Percentiles rank a stretch among this genome's conserved stretches.
These are phyloP conservation scores for Scorias spongiosa DNA, from an alignment of 2,329 filamentous ascomycete species.

Conservation along the genomic window DNA sequence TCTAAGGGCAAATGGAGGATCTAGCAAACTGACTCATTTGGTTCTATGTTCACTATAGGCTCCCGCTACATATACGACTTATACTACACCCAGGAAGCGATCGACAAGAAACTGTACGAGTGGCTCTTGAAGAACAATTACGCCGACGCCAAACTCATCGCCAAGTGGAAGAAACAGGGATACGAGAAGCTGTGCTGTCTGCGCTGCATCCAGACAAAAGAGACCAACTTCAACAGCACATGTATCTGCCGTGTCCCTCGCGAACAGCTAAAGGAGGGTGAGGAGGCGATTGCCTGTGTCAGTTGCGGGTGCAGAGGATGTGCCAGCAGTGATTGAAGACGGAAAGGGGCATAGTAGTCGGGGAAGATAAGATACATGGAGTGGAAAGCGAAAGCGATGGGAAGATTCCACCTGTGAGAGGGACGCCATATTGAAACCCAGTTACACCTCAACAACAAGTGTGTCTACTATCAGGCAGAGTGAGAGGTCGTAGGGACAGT, in stretches of 20 bases:
- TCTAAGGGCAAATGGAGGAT: not conserved
- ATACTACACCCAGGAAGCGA: constrained; percentile 95
- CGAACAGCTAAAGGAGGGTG: constrained; percentile 75
- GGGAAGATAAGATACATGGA: too few relatives aligned
- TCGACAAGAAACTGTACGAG: constrained; percentile 82
- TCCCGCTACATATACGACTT: constrained; percentile 90
- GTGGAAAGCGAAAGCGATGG: too few relatives aligned
- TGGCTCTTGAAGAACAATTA: constrained; percentile 95
- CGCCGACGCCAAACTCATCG: constrained; percentile 86
- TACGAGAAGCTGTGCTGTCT: constrained; percentile 98
- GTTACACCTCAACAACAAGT: too few relatives aligned
- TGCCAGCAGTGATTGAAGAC: constrained; percentile 57
- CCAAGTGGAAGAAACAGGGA: constrained; percentile 99
- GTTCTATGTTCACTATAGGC: constrained; percentile 22
- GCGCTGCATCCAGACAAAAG: constrained; percentile 96
- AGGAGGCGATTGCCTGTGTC: constrained; percentile 72
- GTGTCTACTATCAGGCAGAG: too few relatives aligned
- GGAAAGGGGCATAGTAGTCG: not conserved
- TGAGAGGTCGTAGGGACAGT: too few relatives aligned
- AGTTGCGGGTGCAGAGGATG: constrained; percentile 90
- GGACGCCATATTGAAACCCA: too few relatives aligned
- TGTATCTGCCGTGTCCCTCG: constrained; percentile 93
- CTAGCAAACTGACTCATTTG: constrained; percentile 8
- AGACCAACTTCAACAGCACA: constrained; percentile 96
- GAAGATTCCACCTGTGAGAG: too few relatives aligned